A percentile compares a stretch with the other conserved stretches of the same genome.
phyloP scores from a whole-genome alignment of 345 rosid genomes.

The Corchorus olitorius region DNA sequence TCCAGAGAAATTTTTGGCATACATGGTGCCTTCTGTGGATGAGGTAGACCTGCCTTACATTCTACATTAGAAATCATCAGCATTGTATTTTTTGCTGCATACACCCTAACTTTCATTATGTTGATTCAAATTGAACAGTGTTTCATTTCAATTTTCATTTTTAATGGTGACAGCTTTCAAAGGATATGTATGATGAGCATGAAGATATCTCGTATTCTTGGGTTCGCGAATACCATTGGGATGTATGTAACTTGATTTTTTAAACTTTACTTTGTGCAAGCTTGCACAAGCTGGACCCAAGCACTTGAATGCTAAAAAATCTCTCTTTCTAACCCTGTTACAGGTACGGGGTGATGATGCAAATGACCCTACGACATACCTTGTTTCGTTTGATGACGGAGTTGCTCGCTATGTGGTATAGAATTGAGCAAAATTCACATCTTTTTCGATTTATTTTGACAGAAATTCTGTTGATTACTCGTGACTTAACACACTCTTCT shows the following conservation, averaged over 20 bases:
- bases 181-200: conserved; percentile 73
- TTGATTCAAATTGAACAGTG: not conserved
- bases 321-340: conserved; percentile 24
- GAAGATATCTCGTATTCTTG: conserved; percentile 86
- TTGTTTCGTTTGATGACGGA: conserved; percentile 75
- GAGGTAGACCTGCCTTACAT: conserved; percentile 58
- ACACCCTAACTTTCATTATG: not conserved
- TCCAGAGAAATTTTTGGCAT: conserved; percentile 85
- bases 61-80: not conserved
- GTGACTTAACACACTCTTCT: conserved; percentile 5
- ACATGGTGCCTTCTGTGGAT: conserved; percentile 79
- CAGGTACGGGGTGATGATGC: conserved; percentile 75
- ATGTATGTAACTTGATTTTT: conserved; percentile 56
- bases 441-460: conserved; percentile 9
- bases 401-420: conserved; percentile 84
- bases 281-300: conserved; percentile 12
- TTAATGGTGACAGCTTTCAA: conserved; percentile 57
- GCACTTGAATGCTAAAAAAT: conserved; percentile 6
- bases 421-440: conserved; percentile 13
- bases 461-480: conserved; percentile 1
- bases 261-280: not conserved
- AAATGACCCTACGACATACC: conserved; percentile 72
- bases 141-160: not conserved
- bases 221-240: conserved; percentile 94
- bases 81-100: not conserved